Evolutionary conservation across 2,329 filamentous ascomycete genomes (phyloP).

Genomic region (Fonsecaea multimorphosa): DNA sequence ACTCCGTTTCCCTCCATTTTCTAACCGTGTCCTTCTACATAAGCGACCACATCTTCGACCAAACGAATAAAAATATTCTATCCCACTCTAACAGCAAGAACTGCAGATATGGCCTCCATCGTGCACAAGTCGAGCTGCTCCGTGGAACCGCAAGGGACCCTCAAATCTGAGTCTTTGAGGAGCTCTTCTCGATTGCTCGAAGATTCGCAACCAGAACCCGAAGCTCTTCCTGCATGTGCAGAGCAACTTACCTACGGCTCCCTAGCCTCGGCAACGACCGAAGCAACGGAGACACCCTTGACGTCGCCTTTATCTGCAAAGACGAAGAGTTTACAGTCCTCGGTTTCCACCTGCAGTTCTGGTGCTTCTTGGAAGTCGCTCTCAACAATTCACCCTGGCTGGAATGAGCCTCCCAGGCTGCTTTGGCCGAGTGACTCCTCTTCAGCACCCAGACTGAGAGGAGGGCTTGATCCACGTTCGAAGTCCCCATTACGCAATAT

Average conservation of each 20-base stretch:
- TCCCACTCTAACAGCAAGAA: background rate
- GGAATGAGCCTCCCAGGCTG: conserved; percentile 2
- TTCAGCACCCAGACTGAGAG: background rate
- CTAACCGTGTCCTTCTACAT: background rate
- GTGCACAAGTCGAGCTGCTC: background rate
- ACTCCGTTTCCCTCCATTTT: background rate
- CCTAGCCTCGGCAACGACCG: background rate
- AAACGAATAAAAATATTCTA: background rate
- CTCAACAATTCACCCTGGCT: conserved; percentile 14
- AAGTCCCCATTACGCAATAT: background rate
- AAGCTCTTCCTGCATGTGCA: background rate
- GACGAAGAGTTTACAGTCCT: conserved; percentile 2
- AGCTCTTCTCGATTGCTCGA: background rate
- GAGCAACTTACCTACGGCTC: background rate
- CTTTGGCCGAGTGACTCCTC: background rate
- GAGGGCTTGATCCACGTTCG: background rate
- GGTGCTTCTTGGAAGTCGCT: background rate
- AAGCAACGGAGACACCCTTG: background rate
- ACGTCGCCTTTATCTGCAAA: background rate
- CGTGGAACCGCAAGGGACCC: background rate
- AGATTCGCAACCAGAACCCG: background rate
- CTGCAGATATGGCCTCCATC: background rate
- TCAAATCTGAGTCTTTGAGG: background rate
- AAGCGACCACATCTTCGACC: background rate
- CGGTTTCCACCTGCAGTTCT: conserved; percentile 4